phyloP scores from a whole-genome alignment of 1,284 basidiomycete genomes.

The Farysia itapuensis region DNA sequence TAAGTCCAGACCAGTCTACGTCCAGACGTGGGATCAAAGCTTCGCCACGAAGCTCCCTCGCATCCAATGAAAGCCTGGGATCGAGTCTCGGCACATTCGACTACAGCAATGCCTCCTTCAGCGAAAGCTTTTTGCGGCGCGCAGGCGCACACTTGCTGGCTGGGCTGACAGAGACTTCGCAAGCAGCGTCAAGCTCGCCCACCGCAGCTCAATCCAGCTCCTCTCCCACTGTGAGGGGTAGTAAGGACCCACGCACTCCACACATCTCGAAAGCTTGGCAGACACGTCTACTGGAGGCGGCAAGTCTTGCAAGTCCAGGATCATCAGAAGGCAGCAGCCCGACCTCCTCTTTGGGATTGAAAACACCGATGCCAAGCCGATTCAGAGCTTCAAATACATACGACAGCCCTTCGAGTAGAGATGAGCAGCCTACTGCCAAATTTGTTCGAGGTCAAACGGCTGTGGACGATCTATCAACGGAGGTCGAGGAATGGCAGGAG shows the following conservation, averaged over 20 bases:
- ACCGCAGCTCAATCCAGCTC: conserved; percentile 13
- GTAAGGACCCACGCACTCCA: neutral
- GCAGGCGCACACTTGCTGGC: conserved; percentile 44
- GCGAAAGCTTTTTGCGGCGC: conserved; percentile 48
- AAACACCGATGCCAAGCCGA: neutral
- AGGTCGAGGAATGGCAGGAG: too few species aligned
- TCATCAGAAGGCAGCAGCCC: conserved; percentile 1
- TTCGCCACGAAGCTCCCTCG: neutral
- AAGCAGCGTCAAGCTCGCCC: conserved; percentile 1
- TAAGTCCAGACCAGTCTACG: conserved; percentile 12
- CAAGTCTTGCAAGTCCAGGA: neutral
- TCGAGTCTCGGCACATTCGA: conserved; percentile 29
- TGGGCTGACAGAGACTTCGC: conserved; percentile 23
- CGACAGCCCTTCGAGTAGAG: too few species aligned
- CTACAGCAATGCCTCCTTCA: conserved; percentile 46
- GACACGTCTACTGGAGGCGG: neutral
- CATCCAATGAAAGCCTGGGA: conserved; percentile 20
- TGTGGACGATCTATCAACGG: too few species aligned
- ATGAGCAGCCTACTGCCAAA: too few species aligned
- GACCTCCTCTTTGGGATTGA: neutral
- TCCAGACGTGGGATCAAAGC: conserved; percentile 4
- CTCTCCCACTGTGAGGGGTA: conserved; percentile 17
- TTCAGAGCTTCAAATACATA: too few species aligned
- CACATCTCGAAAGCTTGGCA: neutral
- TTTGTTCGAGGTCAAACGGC: too few species aligned